A percentile compares a stretch with the other conserved stretches of the same genome.
These are phyloP conservation scores for Pterocarpus macrocarpus DNA, from an alignment of 306 rosid species.

Conservation along the genomic window DNA sequence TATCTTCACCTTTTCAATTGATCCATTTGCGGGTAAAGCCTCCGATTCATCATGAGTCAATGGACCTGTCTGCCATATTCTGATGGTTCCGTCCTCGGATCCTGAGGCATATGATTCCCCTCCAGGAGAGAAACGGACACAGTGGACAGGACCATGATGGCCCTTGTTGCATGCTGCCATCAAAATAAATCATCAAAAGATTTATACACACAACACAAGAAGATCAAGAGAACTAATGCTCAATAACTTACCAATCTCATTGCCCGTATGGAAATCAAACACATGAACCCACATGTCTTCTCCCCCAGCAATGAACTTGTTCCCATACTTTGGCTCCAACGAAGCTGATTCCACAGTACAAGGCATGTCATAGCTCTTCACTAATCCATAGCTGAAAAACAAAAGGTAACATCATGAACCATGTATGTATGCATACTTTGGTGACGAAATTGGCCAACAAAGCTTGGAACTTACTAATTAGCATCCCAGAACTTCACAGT, in stretches of 20 bases:
- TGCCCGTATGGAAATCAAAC: constrained; percentile 90
- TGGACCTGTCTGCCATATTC: constrained; percentile 98
- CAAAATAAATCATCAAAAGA: constrained; percentile 37
- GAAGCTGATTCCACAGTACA: constrained; percentile 96
- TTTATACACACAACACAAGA: constrained; percentile 10
- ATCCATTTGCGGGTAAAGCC: constrained; percentile 61
- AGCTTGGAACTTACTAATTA: constrained; percentile 73
- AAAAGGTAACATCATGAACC: constrained; percentile 41
- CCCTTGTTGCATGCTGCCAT: constrained; percentile 97
- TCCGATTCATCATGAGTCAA: constrained; percentile 70
- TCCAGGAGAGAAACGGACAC: constrained; percentile 95
- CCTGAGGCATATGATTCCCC: constrained; percentile 99
- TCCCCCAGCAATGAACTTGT: constrained; percentile 95
- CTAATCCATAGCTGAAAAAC: constrained; percentile 81
- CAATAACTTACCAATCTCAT: constrained; percentile 80
- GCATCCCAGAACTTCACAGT: constrained; percentile 99
- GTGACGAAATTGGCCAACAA: not conserved
- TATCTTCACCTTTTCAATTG: constrained; percentile 65
- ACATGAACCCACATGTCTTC: constrained; percentile 99
- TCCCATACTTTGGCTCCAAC: constrained; percentile 92
- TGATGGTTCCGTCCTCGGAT: constrained; percentile 97
- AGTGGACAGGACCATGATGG: constrained; percentile 99
- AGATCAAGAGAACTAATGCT: not conserved
- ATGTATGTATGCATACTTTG: constrained; percentile 24
- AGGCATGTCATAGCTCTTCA: constrained; percentile 95